Evolutionary conservation across 2,329 filamentous ascomycete species (phyloP).

Genomic region (Diplocarpon mali): DNA sequence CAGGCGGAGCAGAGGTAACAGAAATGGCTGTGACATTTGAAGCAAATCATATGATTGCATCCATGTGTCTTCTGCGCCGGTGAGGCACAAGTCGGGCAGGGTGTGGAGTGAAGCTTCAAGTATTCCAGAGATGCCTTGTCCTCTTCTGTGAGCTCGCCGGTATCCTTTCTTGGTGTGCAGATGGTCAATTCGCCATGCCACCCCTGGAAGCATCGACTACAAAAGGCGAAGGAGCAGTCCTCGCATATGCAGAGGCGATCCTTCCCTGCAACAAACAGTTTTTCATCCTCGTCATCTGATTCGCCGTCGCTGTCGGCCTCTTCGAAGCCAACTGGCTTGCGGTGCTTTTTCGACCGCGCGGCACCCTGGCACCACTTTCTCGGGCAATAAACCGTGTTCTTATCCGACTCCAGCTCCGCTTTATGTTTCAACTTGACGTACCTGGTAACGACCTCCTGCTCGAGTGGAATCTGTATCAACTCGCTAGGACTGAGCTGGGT

Average conservation of each 20-base stretch:
- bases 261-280: conserved; percentile 26
- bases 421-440: conserved; percentile 90
- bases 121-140: conserved; percentile 83
- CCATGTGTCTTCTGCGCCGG: conserved; percentile 85
- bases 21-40: conserved; percentile 81
- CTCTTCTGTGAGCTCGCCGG: conserved; percentile 66
- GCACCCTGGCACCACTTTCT: conserved; percentile 87
- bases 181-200: conserved; percentile 82
- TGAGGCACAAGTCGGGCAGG: conserved; percentile 78
- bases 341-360: conserved; percentile 63
- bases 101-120: conserved; percentile 67
- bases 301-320: conserved; percentile 44
- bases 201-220: conserved; percentile 54
- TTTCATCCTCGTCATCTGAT: conserved; percentile 30
- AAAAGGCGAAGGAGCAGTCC: conserved; percentile 85
- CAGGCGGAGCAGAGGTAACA: conserved; percentile 91
- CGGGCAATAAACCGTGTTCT: conserved; percentile 85
- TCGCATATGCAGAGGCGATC: conserved; percentile 77
- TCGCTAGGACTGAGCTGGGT: conserved; percentile 71
- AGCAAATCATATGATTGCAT: conserved; percentile 96
- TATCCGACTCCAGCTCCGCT: conserved; percentile 82
- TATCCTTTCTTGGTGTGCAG: conserved; percentile 56
- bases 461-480: conserved; percentile 64
- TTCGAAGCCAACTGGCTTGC: conserved; percentile 57
- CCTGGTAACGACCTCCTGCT: conserved; percentile 63